Conservation (phyloP, 2,329 filamentous ascomycete genomes). For the Colletotrichum endophyticum region DNA sequence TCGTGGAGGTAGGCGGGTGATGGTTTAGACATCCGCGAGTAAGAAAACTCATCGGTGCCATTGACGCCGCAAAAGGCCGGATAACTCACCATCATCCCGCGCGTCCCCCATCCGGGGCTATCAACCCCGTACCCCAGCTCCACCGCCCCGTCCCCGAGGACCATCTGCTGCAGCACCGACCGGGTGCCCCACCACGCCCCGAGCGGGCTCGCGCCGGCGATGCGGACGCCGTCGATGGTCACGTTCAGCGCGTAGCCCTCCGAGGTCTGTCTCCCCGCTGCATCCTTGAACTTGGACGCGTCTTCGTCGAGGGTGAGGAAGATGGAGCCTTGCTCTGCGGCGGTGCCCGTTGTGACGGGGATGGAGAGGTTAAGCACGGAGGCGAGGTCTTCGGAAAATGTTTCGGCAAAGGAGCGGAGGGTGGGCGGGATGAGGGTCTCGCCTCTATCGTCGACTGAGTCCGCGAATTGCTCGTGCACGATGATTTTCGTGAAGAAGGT, state of each 20-base stretch:
- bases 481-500: slow-evolving; percentile 38
- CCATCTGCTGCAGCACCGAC: slow-evolving; percentile 56
- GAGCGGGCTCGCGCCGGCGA: slow-evolving; percentile 57
- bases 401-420: slow-evolving; percentile 49
- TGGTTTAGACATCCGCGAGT: too few species aligned
- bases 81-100: slow-evolving; percentile 45
- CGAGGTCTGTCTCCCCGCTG: slow-evolving; percentile 47
- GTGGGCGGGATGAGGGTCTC: slow-evolving; percentile 58
- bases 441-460: slow-evolving; percentile 46
- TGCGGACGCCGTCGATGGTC: slow-evolving; percentile 41
- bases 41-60: too few species aligned
- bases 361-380: slow-evolving; percentile 32
- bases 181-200: slow-evolving; percentile 65
- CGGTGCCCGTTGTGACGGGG: slow-evolving; percentile 27
- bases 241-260: slow-evolving; percentile 55
- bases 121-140: slow-evolving; percentile 49
- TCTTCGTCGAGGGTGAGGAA: slow-evolving; percentile 51
- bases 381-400: slow-evolving; percentile 44
- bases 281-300: slow-evolving; percentile 43
- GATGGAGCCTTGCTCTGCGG: slow-evolving; percentile 34
- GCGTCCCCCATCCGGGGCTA: slow-evolving; percentile 53
- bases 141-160: slow-evolving; percentile 43
- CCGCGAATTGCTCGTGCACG: slow-evolving; percentile 46
- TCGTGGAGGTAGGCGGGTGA: too few species aligned
- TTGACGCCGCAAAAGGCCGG: rapidly evolving